Evolutionary conservation across 352 stramenopile genomes (phyloP), one percentile per base, ranked within the genome.

Genomic region (Pythium biforme): DNA sequence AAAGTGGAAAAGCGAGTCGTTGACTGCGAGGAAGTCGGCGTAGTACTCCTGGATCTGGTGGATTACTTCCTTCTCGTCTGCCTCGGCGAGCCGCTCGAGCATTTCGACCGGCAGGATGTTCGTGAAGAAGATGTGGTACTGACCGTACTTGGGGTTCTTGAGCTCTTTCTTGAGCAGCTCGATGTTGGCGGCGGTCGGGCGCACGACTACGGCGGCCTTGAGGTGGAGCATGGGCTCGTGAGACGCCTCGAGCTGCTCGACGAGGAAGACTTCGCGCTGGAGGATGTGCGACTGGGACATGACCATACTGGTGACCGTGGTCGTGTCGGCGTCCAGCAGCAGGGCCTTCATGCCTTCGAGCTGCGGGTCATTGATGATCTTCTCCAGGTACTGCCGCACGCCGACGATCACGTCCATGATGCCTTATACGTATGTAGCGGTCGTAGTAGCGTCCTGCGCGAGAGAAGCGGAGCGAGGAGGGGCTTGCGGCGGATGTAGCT

Each of bases 91-190:
- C n/a, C 97, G 79, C 69, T 98, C 84, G 15, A 99, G 79, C 39
- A 98, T 72, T 29, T 97, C 91, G 3, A 95, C 74, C 33, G 95
- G 79, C 40, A 99, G 57, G 59, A 99, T 98, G 59, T 98, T 99
- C 34, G 90, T 96, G 77, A 99, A 99, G 75, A 99, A 99, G 51
- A 99, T 84, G 76, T 99, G 97, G 79, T 99, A 99, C 77, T 99
- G 94, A 3, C 86, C 81, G 73, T 98, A 99, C 64, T 98, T 96
- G 25, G 97, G 96, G 46, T 81, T 74, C 60, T 90, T 86, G 15
- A 99, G 77, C 78, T 99, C 97, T 17, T 80, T 73, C 39, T 79
- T 84, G 23, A 99, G 77, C 41, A 97, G 70, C 66, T 97, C 92
- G 27, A 99, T 71, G 66, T 98, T 98, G 4, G 69, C 74, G 33